phyloP scores from a whole-genome alignment of 768 basidiomycete genomes.

The Russula brevipes region DNA sequence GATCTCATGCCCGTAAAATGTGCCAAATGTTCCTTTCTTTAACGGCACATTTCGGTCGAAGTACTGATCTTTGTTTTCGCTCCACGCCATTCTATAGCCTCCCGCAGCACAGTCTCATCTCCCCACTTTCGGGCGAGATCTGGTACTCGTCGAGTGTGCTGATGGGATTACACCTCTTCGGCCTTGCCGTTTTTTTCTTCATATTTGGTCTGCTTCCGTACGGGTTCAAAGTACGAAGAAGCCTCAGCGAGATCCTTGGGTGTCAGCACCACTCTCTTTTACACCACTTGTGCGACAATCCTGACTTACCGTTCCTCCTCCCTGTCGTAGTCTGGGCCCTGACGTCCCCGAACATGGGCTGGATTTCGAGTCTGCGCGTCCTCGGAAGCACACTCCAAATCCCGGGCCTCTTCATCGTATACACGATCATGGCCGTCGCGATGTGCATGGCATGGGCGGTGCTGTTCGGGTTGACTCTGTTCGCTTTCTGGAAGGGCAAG shows the following conservation, averaged over 20 bases:
- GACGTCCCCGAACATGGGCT: slow-evolving; percentile 46
- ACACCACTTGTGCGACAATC: too few relatives aligned
- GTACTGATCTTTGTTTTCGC: slow-evolving; percentile 1
- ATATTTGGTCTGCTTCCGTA: too few relatives aligned
- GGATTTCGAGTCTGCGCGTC: slow-evolving; percentile 41
- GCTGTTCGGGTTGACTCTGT: too few relatives aligned
- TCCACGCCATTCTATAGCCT: slow-evolving; percentile 30
- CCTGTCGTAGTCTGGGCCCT: slow-evolving; percentile 38
- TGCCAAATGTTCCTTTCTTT: slow-evolving; percentile 24
- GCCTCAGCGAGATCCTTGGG: too few relatives aligned
- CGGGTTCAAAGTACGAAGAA: too few relatives aligned
- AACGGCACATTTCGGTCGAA: background rate
- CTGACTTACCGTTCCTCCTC: too few relatives aligned
- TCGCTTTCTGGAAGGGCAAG: too few relatives aligned
- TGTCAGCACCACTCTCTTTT: too few relatives aligned
- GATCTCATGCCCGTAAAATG: slow-evolving; percentile 37
- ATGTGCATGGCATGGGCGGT: too few relatives aligned
- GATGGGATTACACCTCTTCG: slow-evolving; percentile 38
- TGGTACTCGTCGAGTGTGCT: slow-evolving; percentile 42
- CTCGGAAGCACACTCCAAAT: slow-evolving; percentile 41
- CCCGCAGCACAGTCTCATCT: slow-evolving; percentile 34
- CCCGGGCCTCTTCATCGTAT: slow-evolving; percentile 26
- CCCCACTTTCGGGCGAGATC: slow-evolving; percentile 40
- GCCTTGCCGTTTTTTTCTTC: too few relatives aligned
- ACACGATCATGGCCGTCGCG: too few relatives aligned